Evolutionary conservation across 768 basidiomycete species (phyloP), one percentile per base, ranked within the genome.

Genomic region (Nidularia sp.): DNA sequence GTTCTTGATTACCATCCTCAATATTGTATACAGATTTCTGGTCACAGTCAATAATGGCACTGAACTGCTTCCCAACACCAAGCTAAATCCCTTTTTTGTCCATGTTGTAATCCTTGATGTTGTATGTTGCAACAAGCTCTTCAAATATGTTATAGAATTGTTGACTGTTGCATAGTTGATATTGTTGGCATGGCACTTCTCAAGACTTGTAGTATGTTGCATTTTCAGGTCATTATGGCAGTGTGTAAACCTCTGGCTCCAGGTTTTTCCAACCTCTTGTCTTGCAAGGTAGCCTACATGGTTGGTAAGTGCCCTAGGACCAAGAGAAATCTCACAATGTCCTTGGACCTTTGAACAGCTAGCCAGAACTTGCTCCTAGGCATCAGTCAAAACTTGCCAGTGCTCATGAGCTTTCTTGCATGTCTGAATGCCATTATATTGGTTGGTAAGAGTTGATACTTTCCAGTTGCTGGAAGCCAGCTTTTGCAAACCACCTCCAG

Each of bases 1-100:
- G 64, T 53, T 78, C 72, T 1, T 66, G 58, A 49, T 70, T 68
- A 7, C 49, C 58, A 22, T 34, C 42, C 34, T 50, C 39, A n/a
- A 41, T 12, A 6, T 48, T 6, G 18, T 48, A 34, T 6, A 48
- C 47, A 7, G 22, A 7, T 33, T 34, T 48, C 31, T 48, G 31
- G 32, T 48, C 47, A 6, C 47, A 22, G 18, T 48, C 47, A 48
- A 34, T 22, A 29, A 48, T 29, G 8, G 32, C 47, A 31, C 6
- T 34, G 8, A 48, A 10, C 12, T 22, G 6, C 33, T 48, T 50
- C 13, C 35, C 47, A 48, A 48, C 47, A 6, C 47, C 47, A 25
- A 48, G 18, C 32, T 48, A 31, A 7, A 48, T 34, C 12, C 47
- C 31, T 22, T 48, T 48, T 51, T 66, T 62, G 49, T 64, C 62